Evolutionary conservation across 1,284 basidiomycete genomes (phyloP), one percentile per base, ranked within the genome.

Genomic region (Vanrija sp.): DNA sequence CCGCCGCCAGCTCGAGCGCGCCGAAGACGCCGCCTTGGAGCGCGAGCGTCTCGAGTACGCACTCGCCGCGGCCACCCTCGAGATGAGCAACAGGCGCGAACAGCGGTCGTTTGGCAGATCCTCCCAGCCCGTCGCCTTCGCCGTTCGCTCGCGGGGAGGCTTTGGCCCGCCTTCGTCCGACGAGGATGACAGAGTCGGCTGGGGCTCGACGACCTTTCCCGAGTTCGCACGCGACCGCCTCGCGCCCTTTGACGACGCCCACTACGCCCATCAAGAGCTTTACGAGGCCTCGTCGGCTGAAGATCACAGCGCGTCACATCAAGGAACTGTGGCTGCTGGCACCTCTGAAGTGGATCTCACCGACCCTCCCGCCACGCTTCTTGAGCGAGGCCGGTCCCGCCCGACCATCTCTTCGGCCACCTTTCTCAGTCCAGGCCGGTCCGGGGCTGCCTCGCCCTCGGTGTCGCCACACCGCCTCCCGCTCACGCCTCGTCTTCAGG

Each of bases 191-290:
- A 47, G 41, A 3, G 45, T 65, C 14, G 60, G 60, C 9, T 67
- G 67, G 67, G 67, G 63, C 0, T 57, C 62, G 3, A 64, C 53
- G 6, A 25, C 59, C 6, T 64, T 64, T 43, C 64, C 66, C 4
- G 62, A 65, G 38, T 65, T 62, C 48, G 59, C 61, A 4, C 22
- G 53, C 19, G 44, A 47, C 31, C 20, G 10, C 22, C 20, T 35
- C 36, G 20, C 36, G 35, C 35, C 24, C 35, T 31, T 37, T 38
- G 19, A 37, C 38, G 31, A 31, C 31, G 10, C 31, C 10, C 12
- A 14, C 9, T 31, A 31, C 12, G 31, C 31, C 31, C 31, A 31
- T 14, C 31, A 31, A 31, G 31, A 31, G 15, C 12, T 31, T 9
- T 31, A 31, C 12, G 31, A 31, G 31, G 12, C 31, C 12, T 31